Evolutionary conservation across 2,329 filamentous ascomycete genomes (phyloP).

Genomic region (Verticillium zaregamsianum): DNA sequence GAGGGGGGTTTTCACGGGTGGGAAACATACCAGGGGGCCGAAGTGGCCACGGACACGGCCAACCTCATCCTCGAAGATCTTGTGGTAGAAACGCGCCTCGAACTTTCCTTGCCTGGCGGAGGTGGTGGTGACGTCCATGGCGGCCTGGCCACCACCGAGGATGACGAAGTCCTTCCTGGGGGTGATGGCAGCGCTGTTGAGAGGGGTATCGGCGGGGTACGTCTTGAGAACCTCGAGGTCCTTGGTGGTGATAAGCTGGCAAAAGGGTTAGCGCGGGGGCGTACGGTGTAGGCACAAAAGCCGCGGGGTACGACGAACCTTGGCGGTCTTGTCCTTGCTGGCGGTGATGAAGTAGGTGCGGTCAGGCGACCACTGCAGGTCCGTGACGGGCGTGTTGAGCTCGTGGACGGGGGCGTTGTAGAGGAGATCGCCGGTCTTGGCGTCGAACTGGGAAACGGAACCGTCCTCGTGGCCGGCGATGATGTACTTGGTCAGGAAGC

Average conservation of each 20-base stretch:
- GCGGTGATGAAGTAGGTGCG: conserved; percentile 98
- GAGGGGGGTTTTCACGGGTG: no score
- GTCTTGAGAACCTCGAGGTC: conserved; percentile 92
- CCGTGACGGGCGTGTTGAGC: conserved; percentile 76
- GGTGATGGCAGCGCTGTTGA: conserved; percentile 93
- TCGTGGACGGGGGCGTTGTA: conserved; percentile 83
- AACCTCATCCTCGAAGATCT: conserved; percentile 98
- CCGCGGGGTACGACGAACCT: conserved; percentile 44
- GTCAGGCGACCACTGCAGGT: conserved; percentile 92
- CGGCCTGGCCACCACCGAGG: conserved; percentile 94
- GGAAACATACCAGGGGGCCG: conserved; percentile 61
- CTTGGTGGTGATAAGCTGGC: conserved; percentile 72
- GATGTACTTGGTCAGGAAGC: conserved; percentile 91
- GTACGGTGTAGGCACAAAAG: conserved; percentile 3
- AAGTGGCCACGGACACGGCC: conserved; percentile 96
- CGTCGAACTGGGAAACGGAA: conserved; percentile 85
- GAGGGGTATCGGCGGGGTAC: conserved; percentile 85
- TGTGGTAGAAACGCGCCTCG: conserved; percentile 99
- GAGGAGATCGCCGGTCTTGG: conserved; percentile 81
- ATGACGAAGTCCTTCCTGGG: conserved; percentile 97
- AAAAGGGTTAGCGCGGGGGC: neutral
- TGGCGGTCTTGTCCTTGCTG: conserved; percentile 95
- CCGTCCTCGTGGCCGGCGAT: conserved; percentile 97
- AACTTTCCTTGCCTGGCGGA: conserved; percentile 96
- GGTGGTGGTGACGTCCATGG: conserved; percentile 97